These are phyloP conservation scores for Claviceps purpurea DNA, from an alignment of 2,329 filamentous ascomycete species.

Conservation along the genomic window DNA sequence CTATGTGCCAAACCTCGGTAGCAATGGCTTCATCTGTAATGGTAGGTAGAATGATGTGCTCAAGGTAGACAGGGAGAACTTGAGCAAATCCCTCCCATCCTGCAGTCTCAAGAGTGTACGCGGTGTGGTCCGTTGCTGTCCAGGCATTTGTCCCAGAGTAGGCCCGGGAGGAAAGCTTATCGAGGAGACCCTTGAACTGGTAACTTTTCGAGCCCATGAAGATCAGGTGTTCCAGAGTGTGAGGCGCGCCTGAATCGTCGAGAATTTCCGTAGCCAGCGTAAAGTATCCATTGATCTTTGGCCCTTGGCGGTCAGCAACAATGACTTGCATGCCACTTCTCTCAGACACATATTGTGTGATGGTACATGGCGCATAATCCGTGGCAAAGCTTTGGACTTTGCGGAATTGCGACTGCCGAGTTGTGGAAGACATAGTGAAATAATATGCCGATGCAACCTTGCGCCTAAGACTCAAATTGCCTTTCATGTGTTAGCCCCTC, in stretches of 20 bases:
- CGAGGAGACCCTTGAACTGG: conserved; percentile 85
- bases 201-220: conserved; percentile 92
- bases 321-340: conserved; percentile 90
- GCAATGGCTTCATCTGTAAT: conserved; percentile 86
- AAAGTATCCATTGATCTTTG: conserved; percentile 93
- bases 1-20: conserved; percentile 92
- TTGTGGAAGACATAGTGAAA: conserved; percentile 3
- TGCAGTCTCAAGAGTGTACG: conserved; percentile 87
- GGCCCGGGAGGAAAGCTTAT: conserved; percentile 83
- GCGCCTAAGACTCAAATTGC: neutral
- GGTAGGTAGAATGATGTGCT: conserved; percentile 84
- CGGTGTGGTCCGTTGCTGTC: conserved; percentile 93
- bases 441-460: neutral
- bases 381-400: conserved; percentile 75
- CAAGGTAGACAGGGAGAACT: conserved; percentile 86
- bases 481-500: neutral
- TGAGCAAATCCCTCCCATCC: conserved; percentile 96
- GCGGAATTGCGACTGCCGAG: conserved; percentile 47
- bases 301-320: conserved; percentile 81
- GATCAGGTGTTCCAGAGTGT: conserved; percentile 69
- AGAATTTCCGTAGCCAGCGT: conserved; percentile 93
- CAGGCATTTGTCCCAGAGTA: conserved; percentile 95
- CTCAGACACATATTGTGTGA: conserved; percentile 93
- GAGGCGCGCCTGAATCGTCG: conserved; percentile 87
- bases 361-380: conserved; percentile 76